Percentiles rank a stretch among this genome's conserved stretches.
Evolutionary conservation across 2,329 filamentous ascomycete genomes (phyloP).

Genomic region (Sporothrix brunneoviolacea): DNA sequence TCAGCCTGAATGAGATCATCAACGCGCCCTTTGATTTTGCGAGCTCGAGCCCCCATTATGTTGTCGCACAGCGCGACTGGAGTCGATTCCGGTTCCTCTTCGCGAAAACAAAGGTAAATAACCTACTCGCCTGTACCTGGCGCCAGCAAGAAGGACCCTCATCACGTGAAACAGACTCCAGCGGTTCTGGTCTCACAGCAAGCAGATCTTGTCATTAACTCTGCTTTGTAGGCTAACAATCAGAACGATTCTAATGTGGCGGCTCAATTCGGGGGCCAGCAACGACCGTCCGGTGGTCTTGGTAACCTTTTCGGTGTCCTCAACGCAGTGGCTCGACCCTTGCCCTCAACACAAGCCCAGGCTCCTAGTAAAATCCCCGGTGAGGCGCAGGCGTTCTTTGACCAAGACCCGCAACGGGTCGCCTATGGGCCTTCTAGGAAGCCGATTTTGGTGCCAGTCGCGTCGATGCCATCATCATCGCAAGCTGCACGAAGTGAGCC

Average conservation of each 20-base stretch:
- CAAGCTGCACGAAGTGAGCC: neutral
- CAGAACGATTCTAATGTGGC: no score
- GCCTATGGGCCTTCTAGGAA: neutral
- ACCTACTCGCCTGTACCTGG: no score
- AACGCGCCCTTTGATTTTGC: constrained; percentile 62
- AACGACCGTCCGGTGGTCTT: no score
- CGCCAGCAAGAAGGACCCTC: neutral
- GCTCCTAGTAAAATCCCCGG: no score
- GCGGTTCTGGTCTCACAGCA: no score
- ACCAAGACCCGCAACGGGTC: neutral
- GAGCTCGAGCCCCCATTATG: constrained; percentile 52
- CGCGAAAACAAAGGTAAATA: constrained; percentile 29
- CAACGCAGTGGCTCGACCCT: no score
- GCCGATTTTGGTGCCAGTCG: neutral
- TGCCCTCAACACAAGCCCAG: no score
- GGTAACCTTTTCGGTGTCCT: no score
- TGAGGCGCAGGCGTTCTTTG: neutral
- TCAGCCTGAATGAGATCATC: constrained; percentile 81
- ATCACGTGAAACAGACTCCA: neutral
- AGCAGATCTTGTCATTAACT: no score
- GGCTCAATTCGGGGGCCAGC: no score
- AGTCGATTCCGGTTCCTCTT: constrained; percentile 86
- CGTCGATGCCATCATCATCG: neutral
- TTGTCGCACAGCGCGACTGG: constrained; percentile 73
- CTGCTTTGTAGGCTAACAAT: no score